phyloP scores from a whole-genome alignment of 2,329 filamentous ascomycete genomes.

The Microsporum canis region DNA sequence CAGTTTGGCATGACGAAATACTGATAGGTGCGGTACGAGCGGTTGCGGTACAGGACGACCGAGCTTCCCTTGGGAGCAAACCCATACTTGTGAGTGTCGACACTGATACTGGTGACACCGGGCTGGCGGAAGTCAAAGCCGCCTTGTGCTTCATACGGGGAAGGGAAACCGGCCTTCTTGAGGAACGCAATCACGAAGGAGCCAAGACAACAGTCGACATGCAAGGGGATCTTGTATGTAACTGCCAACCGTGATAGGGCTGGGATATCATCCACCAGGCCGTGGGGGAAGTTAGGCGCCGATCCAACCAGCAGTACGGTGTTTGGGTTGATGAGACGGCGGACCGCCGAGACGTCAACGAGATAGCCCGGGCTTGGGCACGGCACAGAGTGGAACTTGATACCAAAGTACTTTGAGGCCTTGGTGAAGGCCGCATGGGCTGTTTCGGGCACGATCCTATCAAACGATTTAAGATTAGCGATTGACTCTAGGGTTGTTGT shows the following conservation, averaged over 20 bases:
- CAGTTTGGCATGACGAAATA: constrained; percentile 95
- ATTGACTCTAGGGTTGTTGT: not conserved
- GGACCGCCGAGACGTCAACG: constrained; percentile 66
- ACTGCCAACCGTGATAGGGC: constrained; percentile 71
- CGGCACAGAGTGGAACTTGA: constrained; percentile 79
- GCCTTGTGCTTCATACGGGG: constrained; percentile 51
- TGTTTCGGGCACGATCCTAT: constrained; percentile 81
- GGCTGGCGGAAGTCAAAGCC: constrained; percentile 89
- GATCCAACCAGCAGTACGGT: constrained; percentile 88
- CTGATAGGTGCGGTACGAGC: constrained; percentile 70
- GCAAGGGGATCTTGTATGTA: constrained; percentile 69
- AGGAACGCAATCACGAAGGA: constrained; percentile 92
- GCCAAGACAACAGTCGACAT: constrained; percentile 95
- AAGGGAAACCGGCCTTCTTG: constrained; percentile 72
- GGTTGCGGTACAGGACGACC: constrained; percentile 77
- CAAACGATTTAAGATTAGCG: not conserved
- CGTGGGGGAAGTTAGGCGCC: constrained; percentile 95
- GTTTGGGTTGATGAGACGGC: constrained; percentile 83
- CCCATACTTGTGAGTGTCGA: constrained; percentile 97
- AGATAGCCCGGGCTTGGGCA: constrained; percentile 80
- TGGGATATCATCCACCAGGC: constrained; percentile 91
- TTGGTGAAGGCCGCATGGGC: constrained; percentile 96
- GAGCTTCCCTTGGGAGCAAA: constrained; percentile 98
- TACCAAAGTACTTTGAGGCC: constrained; percentile 89
- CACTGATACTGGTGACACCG: constrained; percentile 89